Percentiles rank a stretch among this genome's conserved stretches.
Conservation (phyloP, 139 green algal species). For the Monoraphidium neglectum region DNA sequence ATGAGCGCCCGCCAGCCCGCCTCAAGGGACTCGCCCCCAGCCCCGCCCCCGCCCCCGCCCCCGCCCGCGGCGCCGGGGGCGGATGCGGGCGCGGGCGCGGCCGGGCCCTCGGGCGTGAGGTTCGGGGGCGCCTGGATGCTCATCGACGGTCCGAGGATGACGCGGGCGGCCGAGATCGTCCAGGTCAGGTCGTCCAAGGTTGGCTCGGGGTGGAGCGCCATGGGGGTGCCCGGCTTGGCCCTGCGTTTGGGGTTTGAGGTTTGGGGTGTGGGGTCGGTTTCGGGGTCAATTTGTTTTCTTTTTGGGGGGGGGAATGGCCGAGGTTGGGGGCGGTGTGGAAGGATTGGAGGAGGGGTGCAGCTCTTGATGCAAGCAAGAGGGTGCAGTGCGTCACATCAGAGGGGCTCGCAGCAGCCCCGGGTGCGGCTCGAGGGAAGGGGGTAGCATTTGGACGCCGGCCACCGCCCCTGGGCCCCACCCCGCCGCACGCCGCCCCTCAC, state of each 20-base stretch:
- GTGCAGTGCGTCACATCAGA: no score
- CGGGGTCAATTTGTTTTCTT: no score
- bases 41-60: not conserved
- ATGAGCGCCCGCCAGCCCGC: slow-evolving; percentile 66
- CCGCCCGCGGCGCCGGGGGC: slow-evolving; percentile 10
- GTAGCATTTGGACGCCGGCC: no score
- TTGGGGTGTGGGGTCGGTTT: not conserved
- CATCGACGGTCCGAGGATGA: slow-evolving; percentile 73
- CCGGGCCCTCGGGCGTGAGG: slow-evolving; percentile 55
- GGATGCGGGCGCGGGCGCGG: not conserved
- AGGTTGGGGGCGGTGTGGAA: no score
- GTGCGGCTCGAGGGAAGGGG: no score
- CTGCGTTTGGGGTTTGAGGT: slow-evolving; percentile 14
- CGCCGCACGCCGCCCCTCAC: not conserved
- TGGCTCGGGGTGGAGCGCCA: slow-evolving; percentile 61
- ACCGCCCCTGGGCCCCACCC: no score
- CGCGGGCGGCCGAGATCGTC: slow-evolving; percentile 71
- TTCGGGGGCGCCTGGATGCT: slow-evolving; percentile 89
- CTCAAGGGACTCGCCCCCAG: not conserved
- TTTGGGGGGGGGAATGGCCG: no score
- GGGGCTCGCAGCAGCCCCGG: no score
- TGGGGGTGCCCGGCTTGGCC: slow-evolving; percentile 74
- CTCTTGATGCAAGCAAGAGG: no score
- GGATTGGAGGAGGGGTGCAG: no score
- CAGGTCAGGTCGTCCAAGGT: slow-evolving; percentile 74